These are phyloP conservation scores for Rhizodiscina lignyota DNA, from an alignment of 495 filamentous ascomycete genomes.

Conservation along the genomic window DNA sequence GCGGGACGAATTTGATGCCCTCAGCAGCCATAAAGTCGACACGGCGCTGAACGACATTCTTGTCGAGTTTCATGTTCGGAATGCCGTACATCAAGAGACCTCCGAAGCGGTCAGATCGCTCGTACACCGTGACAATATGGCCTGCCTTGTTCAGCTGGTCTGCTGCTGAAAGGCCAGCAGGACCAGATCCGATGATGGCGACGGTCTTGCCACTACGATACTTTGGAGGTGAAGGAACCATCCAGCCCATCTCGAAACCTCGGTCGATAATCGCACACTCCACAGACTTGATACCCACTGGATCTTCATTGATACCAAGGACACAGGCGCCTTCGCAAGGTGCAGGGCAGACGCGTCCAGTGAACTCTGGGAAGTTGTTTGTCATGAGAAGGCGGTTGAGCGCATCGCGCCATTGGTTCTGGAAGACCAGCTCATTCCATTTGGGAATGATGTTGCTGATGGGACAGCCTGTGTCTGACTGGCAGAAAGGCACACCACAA, in stretches of 20 bases:
- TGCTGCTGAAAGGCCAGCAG: conserved; percentile 77
- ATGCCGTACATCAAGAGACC: conserved; percentile 98
- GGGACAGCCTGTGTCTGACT: conserved; percentile 92
- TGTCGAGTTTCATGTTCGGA: conserved; percentile 99
- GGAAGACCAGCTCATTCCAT: conserved; percentile 92
- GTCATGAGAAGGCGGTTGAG: conserved; percentile 93
- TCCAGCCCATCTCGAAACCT: conserved; percentile 99
- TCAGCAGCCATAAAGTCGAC: conserved; percentile 93
- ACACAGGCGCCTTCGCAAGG: conserved; percentile 97
- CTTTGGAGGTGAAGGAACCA: conserved; percentile 70
- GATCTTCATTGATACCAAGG: conserved; percentile 95
- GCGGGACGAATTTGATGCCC: conserved; percentile 69
- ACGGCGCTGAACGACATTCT: conserved; percentile 90
- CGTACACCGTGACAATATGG: conserved; percentile 84
- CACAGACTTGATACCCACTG: conserved; percentile 97
- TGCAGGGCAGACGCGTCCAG: conserved; percentile 93
- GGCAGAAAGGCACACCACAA: conserved; percentile 98
- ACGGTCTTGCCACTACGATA: conserved; percentile 79
- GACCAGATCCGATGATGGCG: conserved; percentile 88
- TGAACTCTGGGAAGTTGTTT: conserved; percentile 99
- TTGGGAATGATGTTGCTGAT: conserved; percentile 99
- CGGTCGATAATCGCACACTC: conserved; percentile 99
- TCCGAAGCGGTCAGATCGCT: conserved; percentile 84
- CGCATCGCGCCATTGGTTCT: conserved; percentile 88
- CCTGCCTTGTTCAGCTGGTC: conserved; percentile 94